Evolutionary conservation across 257 asterid species (phyloP).

Genomic region (Fraxinus americana): DNA sequence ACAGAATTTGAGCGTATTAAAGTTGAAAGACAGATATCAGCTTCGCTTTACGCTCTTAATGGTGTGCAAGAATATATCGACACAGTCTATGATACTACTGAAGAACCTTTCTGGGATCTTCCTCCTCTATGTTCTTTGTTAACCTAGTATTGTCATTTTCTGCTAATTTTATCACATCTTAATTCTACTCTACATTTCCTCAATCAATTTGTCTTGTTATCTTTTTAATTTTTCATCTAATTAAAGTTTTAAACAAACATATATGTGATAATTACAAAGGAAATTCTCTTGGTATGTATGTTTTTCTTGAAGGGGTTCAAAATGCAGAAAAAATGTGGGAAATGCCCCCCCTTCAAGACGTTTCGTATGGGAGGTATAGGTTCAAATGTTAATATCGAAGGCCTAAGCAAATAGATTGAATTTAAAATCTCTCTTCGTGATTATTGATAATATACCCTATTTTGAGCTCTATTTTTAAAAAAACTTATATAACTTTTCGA

Average conservation of each 20-base stretch:
- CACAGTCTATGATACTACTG: slow-evolving; percentile 48
- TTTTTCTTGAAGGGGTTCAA: not conserved
- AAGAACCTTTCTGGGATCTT: slow-evolving; percentile 65
- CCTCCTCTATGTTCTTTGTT: slow-evolving; percentile 54
- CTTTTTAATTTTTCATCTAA: not conserved
- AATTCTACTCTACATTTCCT: not conserved
- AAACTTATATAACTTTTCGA: too few species aligned
- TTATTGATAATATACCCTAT: not conserved
- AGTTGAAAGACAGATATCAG: slow-evolving; percentile 78
- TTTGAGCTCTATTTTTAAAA: too few species aligned
- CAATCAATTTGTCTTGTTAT: not conserved
- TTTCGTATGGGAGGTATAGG: not conserved
- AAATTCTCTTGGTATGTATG: not conserved
- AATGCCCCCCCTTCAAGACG: too few species aligned
- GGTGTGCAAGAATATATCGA: slow-evolving; percentile 80
- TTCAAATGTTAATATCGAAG: not conserved
- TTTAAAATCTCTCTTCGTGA: not conserved
- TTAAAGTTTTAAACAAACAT: not conserved
- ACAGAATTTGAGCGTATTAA: slow-evolving; percentile 58
- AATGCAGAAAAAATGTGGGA: not conserved
- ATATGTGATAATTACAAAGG: not conserved
- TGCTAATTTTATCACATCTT: not conserved
- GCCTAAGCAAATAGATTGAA: not conserved
- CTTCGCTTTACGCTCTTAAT: slow-evolving; percentile 72
- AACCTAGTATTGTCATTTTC: slow-evolving; percentile 22